Evolutionary conservation across 2,329 filamentous ascomycete genomes (phyloP), one percentile per base, ranked within the genome.

Genomic region (Epichloe coenophiala): DNA sequence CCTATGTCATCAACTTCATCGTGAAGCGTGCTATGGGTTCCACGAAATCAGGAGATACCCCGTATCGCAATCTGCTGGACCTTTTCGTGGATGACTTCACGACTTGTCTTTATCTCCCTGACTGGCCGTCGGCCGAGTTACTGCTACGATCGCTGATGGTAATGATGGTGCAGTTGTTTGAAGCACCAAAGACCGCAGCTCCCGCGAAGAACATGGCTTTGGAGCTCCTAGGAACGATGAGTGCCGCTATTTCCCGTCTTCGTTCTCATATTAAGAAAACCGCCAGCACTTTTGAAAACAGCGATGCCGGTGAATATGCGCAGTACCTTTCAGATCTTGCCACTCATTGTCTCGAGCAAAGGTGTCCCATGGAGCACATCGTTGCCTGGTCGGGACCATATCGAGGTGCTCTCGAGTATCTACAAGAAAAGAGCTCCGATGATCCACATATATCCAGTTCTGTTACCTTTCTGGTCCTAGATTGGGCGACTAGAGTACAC

Each of bases 61-160:
- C 93, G 0, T 96, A 94, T 63, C 83, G 93, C 42, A 95, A 95
- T 59, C 77, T 98, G 12, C 75, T 98, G 36, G 93, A 98, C 63
- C 80, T 97, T 17, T 97, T 98, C 59, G 86, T 94, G 0, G 90
- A 97, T 61, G 93, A 98, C 64, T 88, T 98, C 56, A 86, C 94
- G 31, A 84, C 81, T 17, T 94, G 95, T 43, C 73, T 98, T 6
- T 86, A 89, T 51, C 89, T 83, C 12, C 83, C 88, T 0, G 91
- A 97, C 59, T 98, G 94, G 93, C 93, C 93, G 0, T 88, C 88
- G 4, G 88, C 93, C 7, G 89, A 95, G 62, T 70, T 96, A 19
- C 74, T 98, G 7, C 76, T 98, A 38, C 81, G 87, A 4, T 75
- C 84, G 8, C 75, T 97, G 49, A 82, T 93, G 59, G 75, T 76